Conservation (phyloP, 306 rosid species). For the Inga leiocalycina region DNA sequence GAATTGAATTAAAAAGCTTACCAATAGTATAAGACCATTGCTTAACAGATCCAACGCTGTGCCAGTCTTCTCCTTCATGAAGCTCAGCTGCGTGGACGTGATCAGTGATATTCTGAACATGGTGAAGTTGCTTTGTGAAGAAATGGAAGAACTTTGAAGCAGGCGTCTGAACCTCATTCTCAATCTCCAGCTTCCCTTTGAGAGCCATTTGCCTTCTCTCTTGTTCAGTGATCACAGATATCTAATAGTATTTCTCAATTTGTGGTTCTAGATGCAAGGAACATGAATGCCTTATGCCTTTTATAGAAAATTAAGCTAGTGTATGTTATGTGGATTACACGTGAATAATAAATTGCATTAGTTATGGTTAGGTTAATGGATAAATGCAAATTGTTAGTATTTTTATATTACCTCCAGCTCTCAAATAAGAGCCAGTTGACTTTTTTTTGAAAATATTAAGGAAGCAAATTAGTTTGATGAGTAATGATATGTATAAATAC, state of each 20-base stretch:
- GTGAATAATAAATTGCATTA: no score
- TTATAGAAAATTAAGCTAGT: neutral
- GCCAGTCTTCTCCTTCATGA: constrained; percentile 49
- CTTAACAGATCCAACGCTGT: constrained; percentile 38
- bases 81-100: constrained; percentile 18
- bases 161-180: constrained; percentile 17
- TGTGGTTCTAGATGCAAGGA: neutral
- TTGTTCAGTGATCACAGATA: neutral
- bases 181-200: constrained; percentile 20
- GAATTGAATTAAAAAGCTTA: neutral
- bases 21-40: constrained; percentile 24
- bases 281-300: neutral
- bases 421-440: no score
- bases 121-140: constrained; percentile 8
- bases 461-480: no score
- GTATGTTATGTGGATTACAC: no score
- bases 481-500: no score
- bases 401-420: no score
- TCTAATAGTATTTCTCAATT: neutral
- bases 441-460: no score
- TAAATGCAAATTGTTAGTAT: neutral
- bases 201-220: constrained; percentile 21
- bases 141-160: constrained; percentile 28
- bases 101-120: constrained; percentile 27
- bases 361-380: no score